A percentile compares a stretch with the other conserved stretches of the same genome.
Conservation (phyloP, 768 basidiomycete species). For the Pisolithus sp. region DNA sequence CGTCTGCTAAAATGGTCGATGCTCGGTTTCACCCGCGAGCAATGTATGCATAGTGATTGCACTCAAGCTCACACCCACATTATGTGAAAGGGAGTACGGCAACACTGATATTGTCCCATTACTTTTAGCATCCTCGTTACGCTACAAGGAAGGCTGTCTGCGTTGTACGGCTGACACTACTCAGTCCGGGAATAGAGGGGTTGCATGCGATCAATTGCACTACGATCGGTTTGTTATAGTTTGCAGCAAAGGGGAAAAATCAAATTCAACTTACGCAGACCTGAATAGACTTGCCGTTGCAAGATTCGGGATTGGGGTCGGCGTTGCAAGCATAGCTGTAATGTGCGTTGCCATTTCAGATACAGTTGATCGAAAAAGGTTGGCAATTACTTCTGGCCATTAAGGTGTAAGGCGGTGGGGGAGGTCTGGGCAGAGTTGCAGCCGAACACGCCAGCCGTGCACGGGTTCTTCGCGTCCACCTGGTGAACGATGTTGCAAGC, state of each 20-base stretch:
- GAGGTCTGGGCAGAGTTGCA: slow-evolving; percentile 26
- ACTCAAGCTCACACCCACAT: too few relatives aligned
- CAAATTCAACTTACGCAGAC: slow-evolving; percentile 22
- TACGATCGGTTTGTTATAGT: neutral
- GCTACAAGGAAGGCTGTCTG: too few relatives aligned
- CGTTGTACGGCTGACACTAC: too few relatives aligned
- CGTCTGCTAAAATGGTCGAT: too few relatives aligned
- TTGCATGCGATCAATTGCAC: slow-evolving; percentile 1
- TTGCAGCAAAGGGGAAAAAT: neutral
- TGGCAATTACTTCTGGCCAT: neutral
- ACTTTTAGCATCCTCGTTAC: too few relatives aligned
- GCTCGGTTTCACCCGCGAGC: too few relatives aligned
- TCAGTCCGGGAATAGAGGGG: too few relatives aligned
- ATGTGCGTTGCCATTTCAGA: neutral
- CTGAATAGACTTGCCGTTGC: slow-evolving; percentile 21
- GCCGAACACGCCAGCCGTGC: slow-evolving; percentile 24
- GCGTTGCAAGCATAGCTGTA: slow-evolving; percentile 22
- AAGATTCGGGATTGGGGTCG: slow-evolving; percentile 23
- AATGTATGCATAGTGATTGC: too few relatives aligned
- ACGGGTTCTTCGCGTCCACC: slow-evolving; percentile 27
- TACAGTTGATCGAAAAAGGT: neutral
- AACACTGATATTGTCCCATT: too few relatives aligned
- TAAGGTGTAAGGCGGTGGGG: slow-evolving; percentile 11
- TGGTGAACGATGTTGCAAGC: slow-evolving; percentile 24
- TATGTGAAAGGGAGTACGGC: too few relatives aligned